A percentile compares a stretch with the other conserved stretches of the same genome.
These are phyloP conservation scores for Sporisorium reilianum DNA, from an alignment of 1,284 basidiomycete genomes.

Conservation along the genomic window DNA sequence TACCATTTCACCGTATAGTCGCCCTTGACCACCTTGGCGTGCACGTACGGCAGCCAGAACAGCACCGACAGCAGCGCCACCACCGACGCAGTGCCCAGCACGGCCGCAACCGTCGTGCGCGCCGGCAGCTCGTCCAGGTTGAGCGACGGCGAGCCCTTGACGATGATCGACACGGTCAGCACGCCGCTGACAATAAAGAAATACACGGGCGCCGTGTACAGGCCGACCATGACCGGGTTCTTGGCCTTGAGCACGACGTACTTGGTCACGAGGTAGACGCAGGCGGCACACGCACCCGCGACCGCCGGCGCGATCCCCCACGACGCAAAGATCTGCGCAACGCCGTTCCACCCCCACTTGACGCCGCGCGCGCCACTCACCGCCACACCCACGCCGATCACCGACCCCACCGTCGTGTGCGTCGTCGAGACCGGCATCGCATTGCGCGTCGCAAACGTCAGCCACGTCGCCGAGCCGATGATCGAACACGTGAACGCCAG, in stretches of 20 bases:
- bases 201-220: slow-evolving; percentile 41
- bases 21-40: slow-evolving; percentile 42
- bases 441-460: slow-evolving; percentile 46
- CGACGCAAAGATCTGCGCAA: slow-evolving; percentile 46
- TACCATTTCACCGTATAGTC: slow-evolving; percentile 51
- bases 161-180: slow-evolving; percentile 46
- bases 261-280: slow-evolving; percentile 51
- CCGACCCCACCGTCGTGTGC: slow-evolving; percentile 47
- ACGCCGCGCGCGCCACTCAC: slow-evolving; percentile 30
- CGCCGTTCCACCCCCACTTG: slow-evolving; percentile 52
- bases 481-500: slow-evolving; percentile 54
- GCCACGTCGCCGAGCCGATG: slow-evolving; percentile 46
- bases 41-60: slow-evolving; percentile 52
- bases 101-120: slow-evolving; percentile 23
- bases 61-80: slow-evolving; percentile 32
- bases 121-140: slow-evolving; percentile 43
- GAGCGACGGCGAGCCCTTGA: slow-evolving; percentile 51
- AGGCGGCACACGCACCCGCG: slow-evolving; percentile 37
- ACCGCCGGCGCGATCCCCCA: slow-evolving; percentile 53
- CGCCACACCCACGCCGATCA: slow-evolving; percentile 53
- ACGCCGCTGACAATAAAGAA: slow-evolving; percentile 42
- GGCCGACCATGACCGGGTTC: slow-evolving; percentile 39
- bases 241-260: slow-evolving; percentile 32
- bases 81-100: slow-evolving; percentile 40
- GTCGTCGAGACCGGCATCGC: slow-evolving; percentile 55